A percentile compares a stretch with the other conserved stretches of the same genome.
phyloP scores from a whole-genome alignment of 1,284 basidiomycete species.

The Sporisorium sorghi region DNA sequence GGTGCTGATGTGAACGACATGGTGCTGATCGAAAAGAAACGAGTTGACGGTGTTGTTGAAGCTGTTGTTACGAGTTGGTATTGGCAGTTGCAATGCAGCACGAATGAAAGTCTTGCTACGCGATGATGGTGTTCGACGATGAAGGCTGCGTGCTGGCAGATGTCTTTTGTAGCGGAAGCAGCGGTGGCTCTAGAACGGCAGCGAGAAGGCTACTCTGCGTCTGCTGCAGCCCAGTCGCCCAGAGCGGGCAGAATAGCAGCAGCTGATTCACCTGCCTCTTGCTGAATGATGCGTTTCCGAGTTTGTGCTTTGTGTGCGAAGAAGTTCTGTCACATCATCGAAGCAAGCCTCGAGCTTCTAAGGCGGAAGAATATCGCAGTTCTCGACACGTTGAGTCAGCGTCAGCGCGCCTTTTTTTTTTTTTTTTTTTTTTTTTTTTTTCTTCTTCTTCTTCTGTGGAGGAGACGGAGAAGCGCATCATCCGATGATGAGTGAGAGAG shows the following conservation, averaged over 20 bases:
- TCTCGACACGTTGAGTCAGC: slow-evolving; percentile 21
- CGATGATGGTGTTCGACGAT: neutral
- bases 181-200: no score
- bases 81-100: no score
- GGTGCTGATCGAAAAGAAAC: neutral
- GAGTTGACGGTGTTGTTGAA: no score
- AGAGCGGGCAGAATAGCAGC: neutral
- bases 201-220: neutral
- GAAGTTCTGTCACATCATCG: neutral
- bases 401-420: neutral
- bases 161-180: neutral
- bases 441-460: neutral
- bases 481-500: neutral
- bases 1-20: slow-evolving; percentile 40
- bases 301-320: neutral
- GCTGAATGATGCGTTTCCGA: slow-evolving; percentile 3
- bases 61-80: neutral
- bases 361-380: slow-evolving; percentile 4
- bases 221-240: neutral
- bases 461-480: neutral
- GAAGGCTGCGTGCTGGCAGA: neutral
- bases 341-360: neutral
- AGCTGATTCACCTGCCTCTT: slow-evolving; percentile 6
- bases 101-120: neutral
- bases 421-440: neutral